phyloP scores from a whole-genome alignment of 2,329 filamentous ascomycete species.

The Didymella pomorum region DNA sequence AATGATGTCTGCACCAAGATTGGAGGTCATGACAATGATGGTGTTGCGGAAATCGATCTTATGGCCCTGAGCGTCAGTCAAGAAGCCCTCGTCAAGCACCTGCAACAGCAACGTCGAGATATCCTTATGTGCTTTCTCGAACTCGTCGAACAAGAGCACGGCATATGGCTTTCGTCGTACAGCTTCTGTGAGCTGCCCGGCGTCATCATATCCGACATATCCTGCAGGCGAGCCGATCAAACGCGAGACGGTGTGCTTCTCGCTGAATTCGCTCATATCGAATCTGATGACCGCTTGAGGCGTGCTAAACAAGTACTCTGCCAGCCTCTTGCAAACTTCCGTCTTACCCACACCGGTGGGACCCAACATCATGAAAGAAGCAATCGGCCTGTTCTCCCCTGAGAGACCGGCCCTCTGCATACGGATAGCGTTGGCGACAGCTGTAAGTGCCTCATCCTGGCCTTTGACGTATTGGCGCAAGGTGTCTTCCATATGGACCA shows the following conservation, averaged over 20 bases:
- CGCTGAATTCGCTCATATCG: constrained; percentile 98
- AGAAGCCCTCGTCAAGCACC: constrained; percentile 93
- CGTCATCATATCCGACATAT: constrained; percentile 96
- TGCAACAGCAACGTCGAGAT: constrained; percentile 92
- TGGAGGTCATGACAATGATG: constrained; percentile 94
- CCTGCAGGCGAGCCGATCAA: constrained; percentile 90
- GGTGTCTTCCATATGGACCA: constrained; percentile 94
- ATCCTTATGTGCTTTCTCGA: constrained; percentile 95
- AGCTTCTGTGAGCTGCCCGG: constrained; percentile 93
- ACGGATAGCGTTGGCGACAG: constrained; percentile 90
- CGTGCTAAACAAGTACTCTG: constrained; percentile 90
- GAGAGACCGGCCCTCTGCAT: constrained; percentile 92
- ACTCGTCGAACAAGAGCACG: constrained; percentile 94
- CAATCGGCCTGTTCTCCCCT: constrained; percentile 88
- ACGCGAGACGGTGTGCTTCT: constrained; percentile 93
- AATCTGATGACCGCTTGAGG: constrained; percentile 91
- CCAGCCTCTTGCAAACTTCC: constrained; percentile 95
- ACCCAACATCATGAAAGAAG: constrained; percentile 97
- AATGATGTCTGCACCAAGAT: constrained; percentile 90
- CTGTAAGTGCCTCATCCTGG: constrained; percentile 90
- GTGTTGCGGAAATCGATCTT: constrained; percentile 97
- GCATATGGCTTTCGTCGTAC: constrained; percentile 95
- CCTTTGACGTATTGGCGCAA: constrained; percentile 85
- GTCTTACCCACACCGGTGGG: constrained; percentile 98
- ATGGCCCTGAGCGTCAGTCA: constrained; percentile 94